These are phyloP conservation scores for Penicillium maclennaniae DNA, from an alignment of 495 filamentous ascomycete species.

Conservation along the genomic window DNA sequence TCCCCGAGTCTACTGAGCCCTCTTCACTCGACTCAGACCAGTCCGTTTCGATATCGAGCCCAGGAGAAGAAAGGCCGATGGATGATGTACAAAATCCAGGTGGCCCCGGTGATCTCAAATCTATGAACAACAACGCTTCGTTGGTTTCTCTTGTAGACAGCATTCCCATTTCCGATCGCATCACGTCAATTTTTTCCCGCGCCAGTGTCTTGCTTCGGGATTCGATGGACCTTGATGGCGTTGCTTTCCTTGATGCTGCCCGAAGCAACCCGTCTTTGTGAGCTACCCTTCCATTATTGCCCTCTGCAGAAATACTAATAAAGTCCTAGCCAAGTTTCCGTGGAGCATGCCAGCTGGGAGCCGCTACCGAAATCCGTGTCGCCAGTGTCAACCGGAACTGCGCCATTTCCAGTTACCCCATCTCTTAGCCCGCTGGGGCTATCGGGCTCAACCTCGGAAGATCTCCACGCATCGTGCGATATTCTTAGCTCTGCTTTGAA, in stretches of 20 bases:
- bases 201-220: conserved; percentile 36
- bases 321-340: conserved; percentile 5
- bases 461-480: conserved; percentile 7
- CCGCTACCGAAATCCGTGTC: conserved; percentile 19
- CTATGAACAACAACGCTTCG: conserved; percentile 1
- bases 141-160: conserved; percentile 6
- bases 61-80: conserved; percentile 11
- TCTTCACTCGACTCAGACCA: conserved; percentile 12
- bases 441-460: not conserved
- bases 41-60: conserved; percentile 8
- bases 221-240: conserved; percentile 43
- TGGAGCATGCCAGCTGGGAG: conserved; percentile 21
- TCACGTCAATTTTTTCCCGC: conserved; percentile 31
- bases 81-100: conserved; percentile 5
- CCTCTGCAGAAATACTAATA: not conserved
- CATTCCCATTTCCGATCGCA: conserved; percentile 9
- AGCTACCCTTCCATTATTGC: not conserved
- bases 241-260: conserved; percentile 36
- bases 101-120: not conserved
- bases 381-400: not conserved
- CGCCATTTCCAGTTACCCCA: conserved; percentile 12
- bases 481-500: conserved; percentile 15
- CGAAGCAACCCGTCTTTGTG: conserved; percentile 24
- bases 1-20: conserved; percentile 5
- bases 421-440: conserved; percentile 15